Conservation (phyloP, 306 rosid species). For the Fagus sylvatica region DNA sequence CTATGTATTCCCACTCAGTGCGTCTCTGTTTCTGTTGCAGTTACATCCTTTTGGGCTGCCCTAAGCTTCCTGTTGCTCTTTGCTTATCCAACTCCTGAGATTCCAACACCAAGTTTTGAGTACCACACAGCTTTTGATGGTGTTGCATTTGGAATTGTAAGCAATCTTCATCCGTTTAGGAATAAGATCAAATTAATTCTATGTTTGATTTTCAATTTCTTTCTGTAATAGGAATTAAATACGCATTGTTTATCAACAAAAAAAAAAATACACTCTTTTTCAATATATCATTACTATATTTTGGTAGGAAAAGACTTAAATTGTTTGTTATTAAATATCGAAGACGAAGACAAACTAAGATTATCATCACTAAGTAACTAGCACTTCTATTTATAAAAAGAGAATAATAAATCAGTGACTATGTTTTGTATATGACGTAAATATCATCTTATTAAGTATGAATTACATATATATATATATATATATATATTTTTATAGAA, state of each 20-base stretch:
- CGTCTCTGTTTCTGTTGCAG: slow-evolving; percentile 51
- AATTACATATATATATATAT: not conserved
- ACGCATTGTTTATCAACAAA: too few relatives aligned
- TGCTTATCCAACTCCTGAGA: slow-evolving; percentile 98
- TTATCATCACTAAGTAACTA: not conserved
- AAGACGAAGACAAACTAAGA: not conserved
- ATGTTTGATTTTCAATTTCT: slow-evolving; percentile 14
- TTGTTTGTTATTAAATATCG: not conserved
- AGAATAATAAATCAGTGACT: not conserved
- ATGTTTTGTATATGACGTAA: not conserved
- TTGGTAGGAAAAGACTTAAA: not conserved
- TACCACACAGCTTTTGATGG: slow-evolving; percentile 90
- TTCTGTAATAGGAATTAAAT: not conserved
- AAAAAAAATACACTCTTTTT: not conserved
- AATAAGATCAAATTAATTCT: slow-evolving; percentile 8
- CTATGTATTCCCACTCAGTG: slow-evolving; percentile 19
- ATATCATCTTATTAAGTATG: not conserved
- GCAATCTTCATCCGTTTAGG: slow-evolving; percentile 34
- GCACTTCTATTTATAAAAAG: not conserved
- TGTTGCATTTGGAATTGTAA: slow-evolving; percentile 95
- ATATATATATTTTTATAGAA: not conserved
- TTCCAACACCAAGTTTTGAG: slow-evolving; percentile 96
- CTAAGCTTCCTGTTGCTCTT: slow-evolving; percentile 86
- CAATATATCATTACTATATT: not conserved
- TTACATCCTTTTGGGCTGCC: slow-evolving; percentile 72